A percentile compares a stretch with the other conserved stretches of the same genome.
These are phyloP conservation scores for Theobroma grandiflorum DNA, from an alignment of 441 rosid genomes.

Conservation along the genomic window DNA sequence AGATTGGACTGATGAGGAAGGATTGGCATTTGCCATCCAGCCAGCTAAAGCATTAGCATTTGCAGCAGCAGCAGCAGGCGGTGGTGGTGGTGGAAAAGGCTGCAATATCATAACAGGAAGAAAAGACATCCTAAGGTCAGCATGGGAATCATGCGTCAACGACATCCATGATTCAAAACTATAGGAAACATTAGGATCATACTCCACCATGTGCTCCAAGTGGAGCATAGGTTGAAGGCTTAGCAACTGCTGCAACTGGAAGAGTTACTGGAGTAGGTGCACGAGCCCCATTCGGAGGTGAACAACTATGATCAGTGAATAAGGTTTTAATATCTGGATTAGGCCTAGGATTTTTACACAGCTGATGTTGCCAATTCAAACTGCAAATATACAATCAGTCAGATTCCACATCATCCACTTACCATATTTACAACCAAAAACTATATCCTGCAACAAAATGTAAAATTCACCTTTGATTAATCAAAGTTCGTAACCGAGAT, in stretches of 20 bases:
- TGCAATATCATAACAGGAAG: slow-evolving; percentile 30
- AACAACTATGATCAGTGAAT: slow-evolving; percentile 44
- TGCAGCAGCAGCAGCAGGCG: slow-evolving; percentile 43
- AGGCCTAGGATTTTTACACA: slow-evolving; percentile 51
- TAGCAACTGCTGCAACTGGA: slow-evolving; percentile 45
- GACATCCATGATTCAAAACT: slow-evolving; percentile 18
- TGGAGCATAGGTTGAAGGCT: slow-evolving; percentile 43
- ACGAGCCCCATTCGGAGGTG: slow-evolving; percentile 45
- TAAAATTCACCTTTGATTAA: slow-evolving; percentile 39
- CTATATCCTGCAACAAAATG: neutral
- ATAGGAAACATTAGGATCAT: slow-evolving; percentile 23
- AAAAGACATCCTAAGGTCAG: slow-evolving; percentile 9
- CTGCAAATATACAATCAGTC: slow-evolving; percentile 30
- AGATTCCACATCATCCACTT: slow-evolving; percentile 12
- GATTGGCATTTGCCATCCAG: slow-evolving; percentile 64
- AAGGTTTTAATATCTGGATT: slow-evolving; percentile 54
- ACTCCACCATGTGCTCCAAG: slow-evolving; percentile 42
- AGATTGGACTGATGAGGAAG: slow-evolving; percentile 58
- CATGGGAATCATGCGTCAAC: slow-evolving; percentile 9
- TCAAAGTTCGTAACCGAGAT: slow-evolving; percentile 42
- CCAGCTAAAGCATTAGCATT: slow-evolving; percentile 63
- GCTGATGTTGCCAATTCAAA: slow-evolving; percentile 57
- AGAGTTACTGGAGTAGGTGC: slow-evolving; percentile 40
- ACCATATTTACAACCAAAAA: neutral
- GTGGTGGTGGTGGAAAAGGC: slow-evolving; percentile 57